Evolutionary conservation across 148 eudicot species (phyloP).

Genomic region (Camellia japonica): DNA sequence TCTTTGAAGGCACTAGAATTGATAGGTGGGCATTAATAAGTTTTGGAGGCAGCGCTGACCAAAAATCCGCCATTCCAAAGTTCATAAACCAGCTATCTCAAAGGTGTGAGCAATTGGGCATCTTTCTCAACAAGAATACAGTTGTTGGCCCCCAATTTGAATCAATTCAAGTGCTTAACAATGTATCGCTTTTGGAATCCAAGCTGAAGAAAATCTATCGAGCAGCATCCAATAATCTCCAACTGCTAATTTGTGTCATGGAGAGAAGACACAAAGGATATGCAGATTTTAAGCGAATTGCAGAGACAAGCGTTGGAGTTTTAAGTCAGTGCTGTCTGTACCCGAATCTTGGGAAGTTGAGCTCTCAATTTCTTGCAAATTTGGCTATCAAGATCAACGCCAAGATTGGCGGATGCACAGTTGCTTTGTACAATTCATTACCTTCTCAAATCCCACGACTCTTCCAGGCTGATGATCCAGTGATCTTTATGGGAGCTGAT

Average conservation of each 20-base stretch:
- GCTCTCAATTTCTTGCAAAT: conserved; percentile 76
- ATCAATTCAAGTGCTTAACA: conserved; percentile 73
- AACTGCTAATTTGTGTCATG: conserved; percentile 80
- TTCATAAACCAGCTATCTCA: conserved; percentile 66
- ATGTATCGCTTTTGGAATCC: conserved; percentile 55
- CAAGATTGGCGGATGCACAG: conserved; percentile 92
- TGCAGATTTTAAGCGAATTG: conserved; percentile 82
- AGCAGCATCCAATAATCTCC: conserved; percentile 58
- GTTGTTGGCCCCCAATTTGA: conserved; percentile 61
- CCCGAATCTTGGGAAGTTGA: conserved; percentile 57
- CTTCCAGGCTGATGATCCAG: conserved; percentile 50
- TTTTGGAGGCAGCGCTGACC: conserved; percentile 72
- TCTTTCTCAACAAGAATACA: conserved; percentile 57
- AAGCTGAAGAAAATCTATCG: conserved; percentile 58
- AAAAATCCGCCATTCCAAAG: conserved; percentile 58
- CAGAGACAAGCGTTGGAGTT: conserved; percentile 80
- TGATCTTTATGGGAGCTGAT: conserved; percentile 94
- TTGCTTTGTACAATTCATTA: conserved; percentile 65
- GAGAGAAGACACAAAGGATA: conserved; percentile 96
- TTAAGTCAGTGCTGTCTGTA: conserved; percentile 90
- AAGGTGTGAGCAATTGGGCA: conserved; percentile 83
- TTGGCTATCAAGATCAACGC: conserved; percentile 93
- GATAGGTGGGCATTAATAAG: conserved; percentile 79
- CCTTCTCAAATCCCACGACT: conserved; percentile 77
- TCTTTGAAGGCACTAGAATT: conserved; percentile 70